Conservation (phyloP, 2,329 filamentous ascomycete genomes). For the Neurospora crassa region DNA sequence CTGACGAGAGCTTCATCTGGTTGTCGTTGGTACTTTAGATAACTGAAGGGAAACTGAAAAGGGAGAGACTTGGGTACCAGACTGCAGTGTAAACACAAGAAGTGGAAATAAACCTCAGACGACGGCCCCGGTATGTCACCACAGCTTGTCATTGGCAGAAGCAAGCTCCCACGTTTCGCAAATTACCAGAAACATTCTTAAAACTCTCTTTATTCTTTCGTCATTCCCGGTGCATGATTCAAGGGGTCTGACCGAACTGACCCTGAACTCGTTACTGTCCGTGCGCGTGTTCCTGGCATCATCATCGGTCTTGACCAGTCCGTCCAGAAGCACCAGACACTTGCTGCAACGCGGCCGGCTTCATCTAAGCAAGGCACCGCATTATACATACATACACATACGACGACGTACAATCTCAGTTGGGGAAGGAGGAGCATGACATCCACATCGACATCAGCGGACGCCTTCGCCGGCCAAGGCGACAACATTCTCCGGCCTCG, state of each 20-base stretch:
- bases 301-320: neutral
- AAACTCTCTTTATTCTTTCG: neutral
- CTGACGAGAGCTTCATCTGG: neutral
- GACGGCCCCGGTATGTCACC: neutral
- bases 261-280: neutral
- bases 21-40: neutral
- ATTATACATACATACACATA: neutral
- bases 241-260: neutral
- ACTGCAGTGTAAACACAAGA: neutral
- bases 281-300: neutral
- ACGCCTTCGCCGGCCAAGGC: conserved; percentile 21
- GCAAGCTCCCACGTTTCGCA: neutral
- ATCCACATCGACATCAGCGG: conserved; percentile 23
- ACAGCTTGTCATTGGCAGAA: neutral
- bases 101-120: neutral
- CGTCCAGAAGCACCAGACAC: neutral
- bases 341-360: neutral
- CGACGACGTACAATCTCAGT: neutral
- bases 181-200: neutral
- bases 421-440: neutral
- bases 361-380: neutral
- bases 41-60: neutral
- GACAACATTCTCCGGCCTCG: conserved; percentile 40
- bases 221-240: neutral
- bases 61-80: neutral